Evolutionary conservation across 108 stramenopile species (phyloP), one percentile per base, ranked within the genome.

Genomic region (Pseudonitzschia delicatissima): DNA sequence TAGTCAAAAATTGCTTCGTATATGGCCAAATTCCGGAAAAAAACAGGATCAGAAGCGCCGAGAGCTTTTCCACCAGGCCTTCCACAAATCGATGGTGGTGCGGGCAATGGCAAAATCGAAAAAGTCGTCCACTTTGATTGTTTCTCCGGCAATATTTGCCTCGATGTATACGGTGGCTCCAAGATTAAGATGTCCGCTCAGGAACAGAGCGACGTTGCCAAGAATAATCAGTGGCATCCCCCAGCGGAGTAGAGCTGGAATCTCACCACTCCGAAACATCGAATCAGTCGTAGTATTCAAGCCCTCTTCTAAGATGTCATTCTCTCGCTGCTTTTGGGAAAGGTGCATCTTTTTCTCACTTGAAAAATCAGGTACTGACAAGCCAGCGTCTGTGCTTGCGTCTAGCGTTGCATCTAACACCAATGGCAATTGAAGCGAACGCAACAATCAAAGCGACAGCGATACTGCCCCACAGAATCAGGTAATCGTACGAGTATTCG

Each of bases 21-120:
- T 93, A 93, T 28, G 91, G 91, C 91, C 91, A 93, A 13, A 88
- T 77, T 13, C 91, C 87, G 20, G 81, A 77, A 72, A 92, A 87
- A 5, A 92, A 68, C 0, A 87, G 64, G 20, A 92, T 86, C 61
- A 92, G 37, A 25, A 89, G 74, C 1, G 87, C 86, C n/a, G 28
- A 92, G 63, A 5, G 62, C 74, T 31, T 82, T 78, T 3, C 86
- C 87, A 3, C 91, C 91, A n/a, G 2, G 87, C 86, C 55, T 80
- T 76, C 74, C 79, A 80, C 35, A 84, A 79, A 20, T 92, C 87
- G 23, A 86, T 71, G 1, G 79, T 77, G 26, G 83, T 83, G 20
- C 78, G 62, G 8, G 80, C 91, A 72, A 92, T 80, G 3, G 72
- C 74, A 62, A 92, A 88, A 17, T 83, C 73, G 49, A 78, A 92